Percentiles rank a stretch among this genome's conserved stretches.
These are phyloP conservation scores for Thelephora ganbajun DNA, from an alignment of 768 basidiomycete species.

Conservation along the genomic window DNA sequence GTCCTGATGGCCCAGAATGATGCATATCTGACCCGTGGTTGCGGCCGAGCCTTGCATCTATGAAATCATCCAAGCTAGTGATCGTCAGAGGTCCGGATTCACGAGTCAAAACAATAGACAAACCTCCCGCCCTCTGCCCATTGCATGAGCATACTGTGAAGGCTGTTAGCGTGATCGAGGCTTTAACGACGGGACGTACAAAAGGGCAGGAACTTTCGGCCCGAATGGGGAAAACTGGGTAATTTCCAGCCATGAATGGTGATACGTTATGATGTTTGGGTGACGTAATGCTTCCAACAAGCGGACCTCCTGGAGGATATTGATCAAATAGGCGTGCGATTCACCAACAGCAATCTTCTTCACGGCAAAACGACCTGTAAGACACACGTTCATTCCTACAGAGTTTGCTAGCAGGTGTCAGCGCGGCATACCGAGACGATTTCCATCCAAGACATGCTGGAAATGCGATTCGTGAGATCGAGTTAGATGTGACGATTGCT, in stretches of 20 bases:
- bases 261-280: slow-evolving; percentile 90
- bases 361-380: slow-evolving; percentile 71
- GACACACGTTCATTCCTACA: background rate
- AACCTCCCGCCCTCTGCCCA: slow-evolving; percentile 71
- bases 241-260: slow-evolving; percentile 88
- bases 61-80: slow-evolving; percentile 66
- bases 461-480: background rate
- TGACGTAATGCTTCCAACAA: slow-evolving; percentile 79
- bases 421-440: slow-evolving; percentile 48
- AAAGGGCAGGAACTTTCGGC: slow-evolving; percentile 74
- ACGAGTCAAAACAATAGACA: background rate
- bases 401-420: slow-evolving; percentile 1
- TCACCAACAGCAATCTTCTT: slow-evolving; percentile 95
- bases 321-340: slow-evolving; percentile 73
- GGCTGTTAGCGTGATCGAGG: background rate
- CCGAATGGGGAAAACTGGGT: slow-evolving; percentile 82
- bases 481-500: background rate
- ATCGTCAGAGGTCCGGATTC: background rate
- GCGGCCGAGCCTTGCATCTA: slow-evolving; percentile 64
- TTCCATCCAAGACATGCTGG: slow-evolving; percentile 80
- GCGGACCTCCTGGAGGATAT: slow-evolving; percentile 76
- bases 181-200: slow-evolving; percentile 32
- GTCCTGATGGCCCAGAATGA: slow-evolving; percentile 23
- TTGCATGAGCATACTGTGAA: slow-evolving; percentile 70
- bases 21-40: slow-evolving; percentile 17